phyloP scores from a whole-genome alignment of 2,329 filamentous ascomycete genomes.

The Tolypocladium tropicale region DNA sequence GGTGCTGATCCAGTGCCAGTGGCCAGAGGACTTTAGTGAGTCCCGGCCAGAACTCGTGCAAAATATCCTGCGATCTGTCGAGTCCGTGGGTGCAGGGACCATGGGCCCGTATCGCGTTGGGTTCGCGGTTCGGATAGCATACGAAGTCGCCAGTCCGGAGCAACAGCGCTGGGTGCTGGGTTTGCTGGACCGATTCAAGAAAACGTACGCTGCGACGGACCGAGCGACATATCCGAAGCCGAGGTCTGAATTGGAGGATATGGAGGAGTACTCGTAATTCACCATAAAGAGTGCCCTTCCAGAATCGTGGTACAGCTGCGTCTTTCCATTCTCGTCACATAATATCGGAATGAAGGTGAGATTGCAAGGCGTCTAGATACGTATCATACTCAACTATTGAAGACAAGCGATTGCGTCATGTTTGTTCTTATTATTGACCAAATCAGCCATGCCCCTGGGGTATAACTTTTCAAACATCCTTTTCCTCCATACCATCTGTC shows the following conservation, averaged over 20 bases:
- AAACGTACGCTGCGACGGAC: conserved; percentile 22
- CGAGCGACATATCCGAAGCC: conserved; percentile 16
- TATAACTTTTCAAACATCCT: background rate
- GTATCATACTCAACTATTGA: no score
- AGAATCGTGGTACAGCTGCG: background rate
- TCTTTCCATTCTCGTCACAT: background rate
- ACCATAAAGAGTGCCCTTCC: background rate
- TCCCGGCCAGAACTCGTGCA: conserved; percentile 15
- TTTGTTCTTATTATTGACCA: background rate
- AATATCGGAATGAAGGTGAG: background rate
- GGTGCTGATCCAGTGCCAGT: conserved; percentile 20
- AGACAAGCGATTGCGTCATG: no score
- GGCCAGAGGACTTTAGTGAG: conserved; percentile 14
- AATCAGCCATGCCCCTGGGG: background rate
- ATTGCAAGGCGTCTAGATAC: no score
- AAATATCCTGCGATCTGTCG: conserved; percentile 26
- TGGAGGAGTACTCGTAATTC: background rate
- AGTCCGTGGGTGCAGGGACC: conserved; percentile 23
- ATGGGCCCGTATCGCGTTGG: conserved; percentile 29
- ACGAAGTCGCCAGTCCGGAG: conserved; percentile 24
- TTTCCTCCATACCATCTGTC: background rate
- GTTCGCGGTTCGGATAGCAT: conserved; percentile 25
- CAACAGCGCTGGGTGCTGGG: conserved; percentile 23
- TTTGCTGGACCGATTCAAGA: conserved; percentile 18
- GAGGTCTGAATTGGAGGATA: conserved; percentile 10